Evolutionary conservation across 495 filamentous ascomycete genomes (phyloP), one percentile per base, ranked within the genome.

Genomic region (Haplographium delicatum): DNA sequence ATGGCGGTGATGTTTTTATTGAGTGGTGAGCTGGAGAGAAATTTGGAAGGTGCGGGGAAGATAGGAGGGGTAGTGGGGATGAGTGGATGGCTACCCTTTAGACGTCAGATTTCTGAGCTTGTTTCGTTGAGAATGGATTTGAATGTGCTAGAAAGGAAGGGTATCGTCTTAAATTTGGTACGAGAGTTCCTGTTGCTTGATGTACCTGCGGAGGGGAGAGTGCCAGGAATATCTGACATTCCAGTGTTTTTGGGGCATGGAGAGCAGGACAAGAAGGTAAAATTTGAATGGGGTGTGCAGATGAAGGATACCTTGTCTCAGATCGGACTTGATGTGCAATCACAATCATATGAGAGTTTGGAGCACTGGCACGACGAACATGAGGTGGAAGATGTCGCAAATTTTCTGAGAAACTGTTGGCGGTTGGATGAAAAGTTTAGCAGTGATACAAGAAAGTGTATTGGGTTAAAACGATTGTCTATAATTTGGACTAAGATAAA

Each of bases 41-140:
- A 18, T 15, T 13, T 16, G 13, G 19, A 25, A 26, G 39, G 20
- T 19, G 30, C 15, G 25, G 37, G 18, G 13, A n/a, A 18, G 11
- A 15, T 57, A 3, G 43, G 48, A 19, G 46, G 23, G 9, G 43
- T 38, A 6, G 39, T 58, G 18, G 44, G 37, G 5, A 22, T 58
- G 35, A 53, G 49, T 28, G 55, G 55, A 13, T 58, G 50, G 49
- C 15, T 58, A 13, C 55, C 55, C 19, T 53, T 53, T 25, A 8
- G 44, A 7, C 2, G 3, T 2, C 37, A 58, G 18, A 38, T 58
- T 4, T n/a, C n/a, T n/a, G n/a, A n/a, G n/a, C n/a, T n/a, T n/a
- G n/a, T n/a, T n/a, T n/a, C n/a, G n/a, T n/a, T n/a, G n/a, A n/a
- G n/a, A n/a, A n/a, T n/a, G n/a, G n/a, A n/a, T n/a, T n/a, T n/a